Conservation (phyloP, 2,329 filamentous ascomycete species). For the Claviceps monticola region DNA sequence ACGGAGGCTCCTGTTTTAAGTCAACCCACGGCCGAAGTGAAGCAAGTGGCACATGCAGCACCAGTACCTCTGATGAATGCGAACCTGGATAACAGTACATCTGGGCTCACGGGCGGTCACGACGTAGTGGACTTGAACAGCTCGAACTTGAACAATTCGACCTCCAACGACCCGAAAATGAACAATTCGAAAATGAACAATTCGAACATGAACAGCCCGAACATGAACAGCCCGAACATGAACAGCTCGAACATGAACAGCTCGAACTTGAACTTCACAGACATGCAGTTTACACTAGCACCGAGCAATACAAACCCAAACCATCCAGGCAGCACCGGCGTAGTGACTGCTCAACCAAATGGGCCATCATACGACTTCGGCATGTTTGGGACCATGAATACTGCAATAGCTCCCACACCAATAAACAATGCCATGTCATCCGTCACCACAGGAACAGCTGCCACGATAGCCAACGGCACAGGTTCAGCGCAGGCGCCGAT, state of each 20-base stretch:
- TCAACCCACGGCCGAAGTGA: conserved; percentile 14
- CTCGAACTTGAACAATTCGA: conserved; percentile 23
- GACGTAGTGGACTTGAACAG: conserved; percentile 11
- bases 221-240: no score
- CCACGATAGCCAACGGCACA: conserved; percentile 5
- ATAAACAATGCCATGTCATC: conserved; percentile 18
- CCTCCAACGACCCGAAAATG: no score
- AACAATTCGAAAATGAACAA: no score
- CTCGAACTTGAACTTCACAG: conserved; percentile 36
- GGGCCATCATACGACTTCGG: conserved; percentile 32
- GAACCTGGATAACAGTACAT: conserved; percentile 11
- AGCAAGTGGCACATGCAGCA: conserved; percentile 12
- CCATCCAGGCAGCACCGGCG: conserved; percentile 7
- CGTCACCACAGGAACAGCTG: conserved; percentile 10
- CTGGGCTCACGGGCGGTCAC: conserved; percentile 9
- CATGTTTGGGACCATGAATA: conserved; percentile 25
- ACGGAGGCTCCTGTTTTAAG: background rate
- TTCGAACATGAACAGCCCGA: no score
- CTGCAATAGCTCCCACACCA: conserved; percentile 14
- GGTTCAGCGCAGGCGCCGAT: background rate
- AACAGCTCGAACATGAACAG: background rate
- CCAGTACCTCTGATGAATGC: conserved; percentile 16
- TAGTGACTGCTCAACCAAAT: conserved; percentile 9
- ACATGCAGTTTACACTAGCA: conserved; percentile 42
- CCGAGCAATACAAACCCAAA: conserved; percentile 21